Conservation (phyloP, 305 asterid genomes). For the Plantago coronopus region DNA sequence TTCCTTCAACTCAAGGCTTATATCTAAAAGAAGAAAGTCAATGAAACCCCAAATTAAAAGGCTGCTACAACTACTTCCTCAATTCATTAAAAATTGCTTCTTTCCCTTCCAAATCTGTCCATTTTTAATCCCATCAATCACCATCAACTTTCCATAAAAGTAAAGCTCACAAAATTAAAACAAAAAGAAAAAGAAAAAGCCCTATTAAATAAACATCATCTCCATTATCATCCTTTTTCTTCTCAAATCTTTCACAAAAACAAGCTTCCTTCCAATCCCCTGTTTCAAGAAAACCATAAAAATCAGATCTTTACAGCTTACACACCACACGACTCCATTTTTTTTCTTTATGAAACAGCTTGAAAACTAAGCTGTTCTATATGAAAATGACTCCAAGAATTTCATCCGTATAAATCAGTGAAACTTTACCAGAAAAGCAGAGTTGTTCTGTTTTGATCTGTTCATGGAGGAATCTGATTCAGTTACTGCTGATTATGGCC, state of each 20-base stretch:
- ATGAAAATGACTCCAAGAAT: conserved; percentile 33
- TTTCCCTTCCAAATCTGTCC: conserved; percentile 8
- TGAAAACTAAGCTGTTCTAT: conserved; percentile 37
- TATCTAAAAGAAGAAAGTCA: conserved; percentile 40
- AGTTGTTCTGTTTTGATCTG: not conserved
- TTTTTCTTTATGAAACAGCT: not conserved
- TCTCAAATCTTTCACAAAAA: conserved; percentile 2
- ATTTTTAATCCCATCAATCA: conserved; percentile 15
- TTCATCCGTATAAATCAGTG: not conserved
- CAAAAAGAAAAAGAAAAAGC: not conserved
- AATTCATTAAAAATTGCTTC: conserved; percentile 13
- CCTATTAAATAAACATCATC: not conserved
- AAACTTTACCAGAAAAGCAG: too few relatives aligned
- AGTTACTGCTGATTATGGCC: conserved; percentile 8
- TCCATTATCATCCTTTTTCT: not conserved
- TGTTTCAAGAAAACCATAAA: conserved; percentile 2
- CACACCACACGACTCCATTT: conserved; percentile 2
- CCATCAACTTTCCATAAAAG: conserved; percentile 20
- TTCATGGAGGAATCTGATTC: conserved; percentile 44
- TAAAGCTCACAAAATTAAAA: not conserved
- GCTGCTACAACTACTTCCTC: conserved; percentile 30
- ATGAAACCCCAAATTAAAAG: conserved; percentile 17
- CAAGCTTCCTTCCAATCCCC: conserved; percentile 10
- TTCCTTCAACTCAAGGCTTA: conserved; percentile 6
- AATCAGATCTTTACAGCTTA: not conserved